Evolutionary conservation across 2,329 filamentous ascomycete species (phyloP).

Genomic region (Fusarium pilosicola): DNA sequence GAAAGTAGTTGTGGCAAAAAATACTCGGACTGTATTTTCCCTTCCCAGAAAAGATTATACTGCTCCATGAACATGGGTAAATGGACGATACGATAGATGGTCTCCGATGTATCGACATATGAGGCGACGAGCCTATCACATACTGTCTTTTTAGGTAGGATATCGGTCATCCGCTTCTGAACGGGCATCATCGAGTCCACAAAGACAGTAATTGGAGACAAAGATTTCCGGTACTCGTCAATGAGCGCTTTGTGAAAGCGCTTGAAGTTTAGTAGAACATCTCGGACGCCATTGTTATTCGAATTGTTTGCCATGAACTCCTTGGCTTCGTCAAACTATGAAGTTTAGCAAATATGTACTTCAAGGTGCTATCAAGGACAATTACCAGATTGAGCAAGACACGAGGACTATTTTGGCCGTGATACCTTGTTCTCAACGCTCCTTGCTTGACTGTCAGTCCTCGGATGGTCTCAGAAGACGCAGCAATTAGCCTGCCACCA

Average conservation of each 20-base stretch:
- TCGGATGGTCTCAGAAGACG: conserved; percentile 58
- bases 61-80: conserved; percentile 61
- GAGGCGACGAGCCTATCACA: conserved; percentile 62
- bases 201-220: conserved; percentile 64
- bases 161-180: conserved; percentile 66
- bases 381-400: conserved; percentile 65
- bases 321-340: conserved; percentile 64
- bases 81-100: conserved; percentile 64
- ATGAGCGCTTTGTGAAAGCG: conserved; percentile 60
- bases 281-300: conserved; percentile 53
- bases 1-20: conserved; percentile 65
- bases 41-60: conserved; percentile 64
- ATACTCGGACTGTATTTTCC: conserved; percentile 56
- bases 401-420: conserved; percentile 63
- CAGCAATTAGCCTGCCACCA: conserved; percentile 47
- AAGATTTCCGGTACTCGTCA: conserved; percentile 57
- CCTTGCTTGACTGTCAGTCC: conserved; percentile 61
- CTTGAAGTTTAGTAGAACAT: conserved; percentile 57
- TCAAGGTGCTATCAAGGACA: neutral
- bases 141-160: conserved; percentile 60
- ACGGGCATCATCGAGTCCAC: conserved; percentile 69
- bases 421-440: conserved; percentile 59
- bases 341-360: conserved; percentile 9
- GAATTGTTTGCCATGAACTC: conserved; percentile 58
- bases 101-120: conserved; percentile 63